Evolutionary conservation across 495 filamentous ascomycete species (phyloP), one percentile per base, ranked within the genome.

Genomic region (Annulohypoxylon nitens): DNA sequence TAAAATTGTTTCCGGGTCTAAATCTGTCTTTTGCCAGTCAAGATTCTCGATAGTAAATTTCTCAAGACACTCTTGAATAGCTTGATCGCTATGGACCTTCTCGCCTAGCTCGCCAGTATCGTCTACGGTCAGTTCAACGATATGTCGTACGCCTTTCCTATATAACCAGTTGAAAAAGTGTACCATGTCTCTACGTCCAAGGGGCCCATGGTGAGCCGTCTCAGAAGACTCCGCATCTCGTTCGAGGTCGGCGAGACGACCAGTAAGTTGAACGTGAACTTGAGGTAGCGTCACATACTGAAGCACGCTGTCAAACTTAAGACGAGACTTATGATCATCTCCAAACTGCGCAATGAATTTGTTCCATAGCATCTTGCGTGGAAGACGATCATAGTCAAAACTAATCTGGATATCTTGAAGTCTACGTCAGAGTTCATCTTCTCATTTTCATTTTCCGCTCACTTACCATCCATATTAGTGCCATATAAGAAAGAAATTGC

Each of bases 381-480:
- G 54, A 1, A 58, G 8, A 37, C 33, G 54, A 14, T 58, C 54
- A 26, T 58, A 58, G 16, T 58, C 54, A 23, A 58, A 58, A n/a
- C 54, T 58, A 26, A 58, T 58, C 25, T 58, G 54, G 4, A 58
- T 39, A 37, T 58, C 54, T 58, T 18, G 30, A 39, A 16, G 14
- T 23, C 6, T 20, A 39, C 16, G 18, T 58, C 18, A 58, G 54
- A 11, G 7, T 18, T 33, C 2, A 11, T 39, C 10, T 7, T 18
- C 6, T 9, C 34, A 9, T 7, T 6, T 58, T 37, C 6, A 39
- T 16, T 16, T 37, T 37, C 30, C 3, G 9, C 18, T 25, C 9
- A 53, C 54, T 58, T 33, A 58, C 54, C 54, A 37, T 58, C 54
- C 54, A 58, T 58, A 7, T 58, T 58, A 3, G 30, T 58, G 14